Evolutionary conservation across 23 red algal genomes (phyloP).

Genomic region (Gracilaria gracilis): DNA sequence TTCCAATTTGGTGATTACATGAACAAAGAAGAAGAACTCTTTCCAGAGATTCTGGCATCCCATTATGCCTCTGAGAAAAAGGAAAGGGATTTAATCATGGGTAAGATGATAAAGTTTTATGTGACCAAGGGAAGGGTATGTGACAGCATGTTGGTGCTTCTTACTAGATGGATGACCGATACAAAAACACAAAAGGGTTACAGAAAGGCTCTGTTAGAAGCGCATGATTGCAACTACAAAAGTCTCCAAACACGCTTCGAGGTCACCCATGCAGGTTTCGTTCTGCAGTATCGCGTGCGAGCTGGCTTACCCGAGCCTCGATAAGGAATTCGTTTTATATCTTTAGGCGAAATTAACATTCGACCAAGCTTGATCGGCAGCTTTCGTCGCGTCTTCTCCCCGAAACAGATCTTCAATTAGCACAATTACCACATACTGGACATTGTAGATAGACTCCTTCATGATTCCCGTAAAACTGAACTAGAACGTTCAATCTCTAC

Average conservation of each 20-base stretch:
- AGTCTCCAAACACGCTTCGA: conserved; percentile 44
- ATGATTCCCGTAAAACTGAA: background rate
- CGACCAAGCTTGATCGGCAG: background rate
- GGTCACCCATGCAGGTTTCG: conserved; percentile 50
- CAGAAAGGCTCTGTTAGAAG: conserved; percentile 30
- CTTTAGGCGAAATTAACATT: background rate
- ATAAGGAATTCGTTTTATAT: background rate
- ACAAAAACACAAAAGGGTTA: conserved; percentile 26
- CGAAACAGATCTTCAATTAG: background rate
- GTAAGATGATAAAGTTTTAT: conserved; percentile 53
- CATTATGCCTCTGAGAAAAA: conserved; percentile 56
- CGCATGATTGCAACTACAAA: conserved; percentile 30
- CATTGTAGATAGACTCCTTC: background rate
- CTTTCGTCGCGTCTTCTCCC: background rate
- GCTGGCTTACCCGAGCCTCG: conserved; percentile 25
- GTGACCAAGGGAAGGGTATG: conserved; percentile 40
- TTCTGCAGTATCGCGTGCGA: conserved; percentile 34
- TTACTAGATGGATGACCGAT: conserved; percentile 64
- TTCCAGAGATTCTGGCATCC: conserved; percentile 17
- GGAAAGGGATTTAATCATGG: conserved; percentile 46
- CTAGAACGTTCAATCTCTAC: background rate
- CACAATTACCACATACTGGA: background rate
- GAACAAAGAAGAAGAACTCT: conserved; percentile 49
- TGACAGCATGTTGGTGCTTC: conserved; percentile 49
- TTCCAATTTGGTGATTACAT: conserved; percentile 47